phyloP scores from a whole-genome alignment of 1,284 basidiomycete species.

The Malassezia vespertilionis region DNA sequence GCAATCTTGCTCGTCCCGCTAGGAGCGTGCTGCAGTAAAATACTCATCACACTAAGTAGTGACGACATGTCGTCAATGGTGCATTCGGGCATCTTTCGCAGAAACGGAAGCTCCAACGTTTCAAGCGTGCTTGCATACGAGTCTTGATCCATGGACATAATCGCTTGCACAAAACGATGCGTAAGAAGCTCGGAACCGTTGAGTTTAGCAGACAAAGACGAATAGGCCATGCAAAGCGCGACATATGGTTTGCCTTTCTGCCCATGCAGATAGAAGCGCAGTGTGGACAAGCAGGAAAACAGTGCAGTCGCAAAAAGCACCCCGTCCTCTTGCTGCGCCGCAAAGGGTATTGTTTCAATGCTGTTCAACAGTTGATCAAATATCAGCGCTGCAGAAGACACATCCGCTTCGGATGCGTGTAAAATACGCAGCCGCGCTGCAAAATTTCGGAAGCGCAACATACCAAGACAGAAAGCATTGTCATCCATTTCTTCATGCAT shows the following conservation, averaged over 20 bases:
- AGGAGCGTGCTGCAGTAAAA: slow-evolving; percentile 20
- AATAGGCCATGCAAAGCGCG: not conserved
- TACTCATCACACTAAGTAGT: slow-evolving; percentile 15
- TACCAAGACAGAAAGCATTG: no score
- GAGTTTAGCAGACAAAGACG: not conserved
- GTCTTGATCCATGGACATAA: not conserved
- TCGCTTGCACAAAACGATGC: not conserved
- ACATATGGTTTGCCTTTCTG: not conserved
- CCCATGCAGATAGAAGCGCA: no score
- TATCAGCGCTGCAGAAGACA: no score
- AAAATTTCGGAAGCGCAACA: no score
- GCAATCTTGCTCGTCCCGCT: slow-evolving; percentile 23
- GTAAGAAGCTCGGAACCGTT: not conserved
- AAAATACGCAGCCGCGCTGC: no score
- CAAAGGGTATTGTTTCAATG: no score
- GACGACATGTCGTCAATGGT: not conserved
- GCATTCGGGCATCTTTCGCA: not conserved
- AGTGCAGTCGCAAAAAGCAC: not conserved
- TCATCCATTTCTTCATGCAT: no score
- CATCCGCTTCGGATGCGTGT: no score
- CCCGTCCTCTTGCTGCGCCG: no score
- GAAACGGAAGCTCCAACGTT: not conserved
- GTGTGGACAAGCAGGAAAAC: not conserved
- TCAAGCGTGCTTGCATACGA: slow-evolving; percentile 3
- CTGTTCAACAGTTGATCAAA: no score